Conservation (phyloP, 2,329 filamentous ascomycete genomes). For the Diaporthe citrichinensis region DNA sequence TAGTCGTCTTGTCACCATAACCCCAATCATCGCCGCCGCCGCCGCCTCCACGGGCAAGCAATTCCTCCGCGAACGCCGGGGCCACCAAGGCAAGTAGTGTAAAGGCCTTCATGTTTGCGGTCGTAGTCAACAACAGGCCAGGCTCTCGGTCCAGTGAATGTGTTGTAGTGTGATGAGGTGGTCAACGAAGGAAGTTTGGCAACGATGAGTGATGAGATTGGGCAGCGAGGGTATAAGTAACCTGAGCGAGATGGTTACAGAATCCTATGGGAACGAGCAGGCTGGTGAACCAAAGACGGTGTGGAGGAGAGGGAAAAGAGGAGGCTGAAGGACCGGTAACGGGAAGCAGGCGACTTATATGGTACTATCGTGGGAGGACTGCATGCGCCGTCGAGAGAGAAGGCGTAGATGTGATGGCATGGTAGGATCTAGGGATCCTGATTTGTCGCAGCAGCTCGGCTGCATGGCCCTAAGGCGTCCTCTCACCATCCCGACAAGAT, state of each 20-base stretch:
- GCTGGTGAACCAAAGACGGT: constrained; percentile 43
- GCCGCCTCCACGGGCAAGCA: constrained; percentile 37
- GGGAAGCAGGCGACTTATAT: constrained; percentile 40
- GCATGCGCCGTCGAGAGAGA: constrained; percentile 9
- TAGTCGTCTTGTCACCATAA: constrained; percentile 43
- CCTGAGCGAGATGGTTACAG: constrained; percentile 48
- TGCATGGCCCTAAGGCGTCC: constrained; percentile 9
- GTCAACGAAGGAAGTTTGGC: constrained; percentile 10
- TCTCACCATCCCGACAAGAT: constrained; percentile 30
- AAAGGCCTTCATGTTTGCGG: constrained; percentile 51
- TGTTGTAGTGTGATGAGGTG: constrained; percentile 12
- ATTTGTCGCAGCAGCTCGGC: constrained; percentile 23
- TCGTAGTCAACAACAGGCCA: constrained; percentile 20
- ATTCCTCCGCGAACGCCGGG: constrained; percentile 47
- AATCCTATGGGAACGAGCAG: constrained; percentile 44
- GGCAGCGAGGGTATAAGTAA: constrained; percentile 47
- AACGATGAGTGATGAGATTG: constrained; percentile 20
- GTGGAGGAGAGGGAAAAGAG: constrained; percentile 41
- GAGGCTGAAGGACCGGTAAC: constrained; percentile 28
- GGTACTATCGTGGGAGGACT: constrained; percentile 17
- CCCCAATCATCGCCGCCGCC: constrained; percentile 38
- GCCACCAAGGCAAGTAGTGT: constrained; percentile 50
- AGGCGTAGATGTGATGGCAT: constrained; percentile 34
- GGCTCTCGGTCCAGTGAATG: constrained; percentile 39
- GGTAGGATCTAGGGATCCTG: constrained; percentile 1